Base-by-base conservation (phyloP, 352 stramenopile species). In the Phytophthora agathidicida region DNA sequence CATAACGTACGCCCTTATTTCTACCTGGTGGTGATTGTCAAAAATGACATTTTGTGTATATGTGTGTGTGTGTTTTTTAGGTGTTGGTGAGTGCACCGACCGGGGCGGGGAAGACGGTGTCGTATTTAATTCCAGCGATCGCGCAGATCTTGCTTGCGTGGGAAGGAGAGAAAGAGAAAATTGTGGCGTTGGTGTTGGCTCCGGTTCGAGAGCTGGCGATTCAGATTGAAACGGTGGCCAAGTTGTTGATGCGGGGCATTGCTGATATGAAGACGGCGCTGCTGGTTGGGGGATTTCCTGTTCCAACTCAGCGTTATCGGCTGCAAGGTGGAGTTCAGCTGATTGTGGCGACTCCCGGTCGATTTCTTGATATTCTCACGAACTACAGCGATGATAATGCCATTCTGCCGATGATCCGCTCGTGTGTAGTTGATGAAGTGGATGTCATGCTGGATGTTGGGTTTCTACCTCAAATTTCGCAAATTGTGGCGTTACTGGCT, bases 171-270 rank as follows among this genome's bases (percentile, higher is more conserved):
- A 16, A 44, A 14, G 22, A 73, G 14, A 37, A 68, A 16, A 47
- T 53, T 26, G 6, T 86, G 3, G 73, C 55, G 13, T 46, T 93
- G 11, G 47, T 93, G 7, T 43, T 93, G 20, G 78, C 77, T 24
- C 82, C 84, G 9, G 75, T 91, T 30, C 77, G 84, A 46, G 84
- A 93, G 36, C 61, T 93, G 7, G 83, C 77, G 22, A 84, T 89
- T 22, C 84, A 93, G 53, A 89, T 93, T 46, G 81, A 93, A 44
- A 57, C 57, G 0, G 70, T 83, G 27, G 66, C 76, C 0, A 93
- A 91, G 49, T 5, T 59, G 2, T 58, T 93, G 14, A 78, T 91
- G 44, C 58, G 55, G 14, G 75, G 81, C 0, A 83, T 93, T 31
- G 42, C 49, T 2, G 49, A 71, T 43, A 91, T 91, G 80, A 85